Base-by-base conservation (phyloP, 441 rosid species). In the Populus hybrid region DNA sequence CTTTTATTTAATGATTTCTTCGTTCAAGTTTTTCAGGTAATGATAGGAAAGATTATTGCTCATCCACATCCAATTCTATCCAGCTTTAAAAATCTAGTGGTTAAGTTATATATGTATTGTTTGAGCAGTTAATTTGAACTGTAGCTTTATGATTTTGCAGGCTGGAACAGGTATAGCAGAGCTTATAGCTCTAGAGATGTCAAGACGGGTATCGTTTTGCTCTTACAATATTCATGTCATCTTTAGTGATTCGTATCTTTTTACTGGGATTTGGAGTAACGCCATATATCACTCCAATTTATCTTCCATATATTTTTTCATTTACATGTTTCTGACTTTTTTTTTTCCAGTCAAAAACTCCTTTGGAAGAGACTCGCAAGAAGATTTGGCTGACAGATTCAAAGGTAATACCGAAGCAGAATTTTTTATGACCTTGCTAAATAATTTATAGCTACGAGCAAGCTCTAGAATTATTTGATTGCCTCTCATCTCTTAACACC, bases 371-470 rank as follows among this genome's bases (percentile, higher is more conserved):
- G 88, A 83, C 92, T 76, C 88, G 95, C 77, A 92, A 90, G 92
- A 91, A 90, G 85, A 85, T 94, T 76, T 94, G 98, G 98, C 90
- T 92, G 1, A 94, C 90, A 72, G 98, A 94, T 85, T 94, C 98
- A 35, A 91, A 89, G 94, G 95, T 94, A 85, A 46, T 66, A 53
- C 40, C 69, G 11, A 57, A 68, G n/a, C 66, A 40, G 72, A 74
- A 57, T 74, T 7, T 18, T 2, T 36, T 46, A 65, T 42, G 7
- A 26, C 23, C 23, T 70, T 73, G 34, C 67, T 12, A 10, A 63
- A 38, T 35, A 11, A 10, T 63, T 36, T 42, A 61, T 53, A 18
- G n/a, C 21, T 53, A 1, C 61, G 26, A 24, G 26, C 40, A 72
- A 26, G 4, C 7, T 69, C 38, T n/a, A 4, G 21, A 63, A 42